These are phyloP conservation scores for Sarcodon aspratus DNA, from an alignment of 768 basidiomycete species.

Conservation along the genomic window DNA sequence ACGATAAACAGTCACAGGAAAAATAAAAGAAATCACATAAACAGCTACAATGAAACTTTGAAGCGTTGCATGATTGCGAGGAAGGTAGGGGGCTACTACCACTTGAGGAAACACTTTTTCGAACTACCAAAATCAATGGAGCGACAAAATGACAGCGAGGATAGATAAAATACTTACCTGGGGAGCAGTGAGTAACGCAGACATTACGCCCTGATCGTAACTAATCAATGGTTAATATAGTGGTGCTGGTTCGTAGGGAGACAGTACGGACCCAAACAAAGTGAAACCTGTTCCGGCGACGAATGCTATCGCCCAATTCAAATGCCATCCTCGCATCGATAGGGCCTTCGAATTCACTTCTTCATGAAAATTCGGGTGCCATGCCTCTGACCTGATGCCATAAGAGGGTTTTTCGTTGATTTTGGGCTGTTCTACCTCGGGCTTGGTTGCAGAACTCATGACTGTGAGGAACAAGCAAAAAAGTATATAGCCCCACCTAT, in stretches of 20 bases:
- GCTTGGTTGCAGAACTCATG: too few relatives aligned
- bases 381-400: too few relatives aligned
- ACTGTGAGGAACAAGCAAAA: too few relatives aligned
- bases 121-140: conserved; percentile 24
- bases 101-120: conserved; percentile 48
- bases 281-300: conserved; percentile 52
- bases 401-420: too few relatives aligned
- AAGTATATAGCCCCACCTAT: too few relatives aligned
- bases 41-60: conserved; percentile 51
- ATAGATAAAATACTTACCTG: conserved; percentile 22
- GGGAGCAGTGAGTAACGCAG: conserved; percentile 45
- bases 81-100: conserved; percentile 24
- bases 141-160: background rate
- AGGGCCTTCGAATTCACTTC: too few relatives aligned
- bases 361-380: too few relatives aligned
- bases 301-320: conserved; percentile 40
- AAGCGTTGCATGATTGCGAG: conserved; percentile 36
- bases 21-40: conserved; percentile 27
- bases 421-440: too few relatives aligned
- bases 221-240: conserved; percentile 15
- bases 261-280: conserved; percentile 37
- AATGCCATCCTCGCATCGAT: conserved; percentile 25
- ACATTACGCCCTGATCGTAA: conserved; percentile 66
- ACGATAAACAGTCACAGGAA: background rate
- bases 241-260: background rate